Conservation (phyloP, 805 yeast species). For the Myxozyma sirexii region DNA sequence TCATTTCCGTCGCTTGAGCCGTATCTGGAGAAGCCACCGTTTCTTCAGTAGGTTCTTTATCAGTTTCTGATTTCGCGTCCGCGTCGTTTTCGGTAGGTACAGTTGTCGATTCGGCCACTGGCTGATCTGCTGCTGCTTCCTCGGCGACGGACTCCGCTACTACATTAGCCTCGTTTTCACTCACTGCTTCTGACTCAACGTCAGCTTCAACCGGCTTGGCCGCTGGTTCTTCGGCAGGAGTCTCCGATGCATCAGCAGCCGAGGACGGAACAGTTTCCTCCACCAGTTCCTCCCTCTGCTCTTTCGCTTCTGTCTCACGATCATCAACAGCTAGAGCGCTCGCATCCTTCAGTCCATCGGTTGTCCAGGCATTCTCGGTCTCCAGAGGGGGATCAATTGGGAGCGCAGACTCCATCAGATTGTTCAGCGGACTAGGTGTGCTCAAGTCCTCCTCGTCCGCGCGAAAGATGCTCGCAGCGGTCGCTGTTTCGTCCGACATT, state of each 20-base stretch:
- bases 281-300: not conserved
- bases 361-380: conserved; percentile 1
- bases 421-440: not conserved
- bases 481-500: not conserved
- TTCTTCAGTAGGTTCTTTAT: too few species aligned
- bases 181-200: not conserved
- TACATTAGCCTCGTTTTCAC: not conserved
- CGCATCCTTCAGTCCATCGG: not conserved
- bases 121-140: too few species aligned
- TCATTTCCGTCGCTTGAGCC: not conserved
- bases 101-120: too few species aligned
- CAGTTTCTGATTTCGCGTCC: too few species aligned
- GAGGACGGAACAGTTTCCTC: not conserved
- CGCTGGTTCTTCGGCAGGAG: not conserved
- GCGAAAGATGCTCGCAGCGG: not conserved
- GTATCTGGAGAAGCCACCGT: not conserved
- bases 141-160: too few species aligned
- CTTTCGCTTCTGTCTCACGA: conserved; percentile 1
- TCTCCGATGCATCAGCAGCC: too few species aligned
- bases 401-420: conserved; percentile 1
- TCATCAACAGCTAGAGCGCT: not conserved
- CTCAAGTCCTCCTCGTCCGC: not conserved
- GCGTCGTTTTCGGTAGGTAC: too few species aligned
- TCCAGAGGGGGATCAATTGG: not conserved
- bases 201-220: not conserved